Evolutionary conservation across 129 eudicot species (phyloP).

Genomic region (Apium graveolens): DNA sequence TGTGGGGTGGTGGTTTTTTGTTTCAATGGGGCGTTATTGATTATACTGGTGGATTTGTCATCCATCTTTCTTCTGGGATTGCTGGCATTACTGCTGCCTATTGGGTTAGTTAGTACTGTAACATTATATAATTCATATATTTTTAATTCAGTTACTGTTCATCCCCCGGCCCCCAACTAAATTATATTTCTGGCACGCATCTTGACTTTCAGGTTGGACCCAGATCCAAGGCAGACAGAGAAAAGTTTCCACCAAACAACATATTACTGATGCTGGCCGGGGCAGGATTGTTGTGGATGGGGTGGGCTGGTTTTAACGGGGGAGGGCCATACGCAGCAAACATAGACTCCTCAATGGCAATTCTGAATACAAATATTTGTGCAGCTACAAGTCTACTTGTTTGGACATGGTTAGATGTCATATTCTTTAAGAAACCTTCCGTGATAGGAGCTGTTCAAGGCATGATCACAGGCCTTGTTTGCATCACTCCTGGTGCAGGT

Average conservation of each 20-base stretch:
- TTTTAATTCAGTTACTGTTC: too few relatives aligned
- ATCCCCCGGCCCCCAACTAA: too few relatives aligned
- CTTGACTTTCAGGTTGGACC: neutral
- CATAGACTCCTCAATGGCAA: neutral
- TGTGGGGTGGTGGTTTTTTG: neutral
- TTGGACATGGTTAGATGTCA: neutral
- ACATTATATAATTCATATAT: too few relatives aligned
- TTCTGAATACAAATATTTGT: neutral
- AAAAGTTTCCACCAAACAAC: neutral
- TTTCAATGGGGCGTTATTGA: neutral
- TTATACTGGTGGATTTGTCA: neutral
- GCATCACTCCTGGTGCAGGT: neutral
- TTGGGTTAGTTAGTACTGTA: neutral
- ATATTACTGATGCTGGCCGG: neutral
- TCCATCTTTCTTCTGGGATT: neutral
- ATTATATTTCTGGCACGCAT: too few relatives aligned
- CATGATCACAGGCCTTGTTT: neutral
- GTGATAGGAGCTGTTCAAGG: neutral
- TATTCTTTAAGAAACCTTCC: neutral
- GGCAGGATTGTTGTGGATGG: neutral
- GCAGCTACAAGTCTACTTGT: neutral
- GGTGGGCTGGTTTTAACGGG: neutral
- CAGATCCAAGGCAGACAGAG: neutral
- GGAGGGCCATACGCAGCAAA: neutral
- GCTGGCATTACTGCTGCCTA: neutral